A percentile compares a stretch with the other conserved stretches of the same genome.
These are phyloP conservation scores for Aspergillus bertholletiae DNA, from an alignment of 495 filamentous ascomycete species.

Conservation along the genomic window DNA sequence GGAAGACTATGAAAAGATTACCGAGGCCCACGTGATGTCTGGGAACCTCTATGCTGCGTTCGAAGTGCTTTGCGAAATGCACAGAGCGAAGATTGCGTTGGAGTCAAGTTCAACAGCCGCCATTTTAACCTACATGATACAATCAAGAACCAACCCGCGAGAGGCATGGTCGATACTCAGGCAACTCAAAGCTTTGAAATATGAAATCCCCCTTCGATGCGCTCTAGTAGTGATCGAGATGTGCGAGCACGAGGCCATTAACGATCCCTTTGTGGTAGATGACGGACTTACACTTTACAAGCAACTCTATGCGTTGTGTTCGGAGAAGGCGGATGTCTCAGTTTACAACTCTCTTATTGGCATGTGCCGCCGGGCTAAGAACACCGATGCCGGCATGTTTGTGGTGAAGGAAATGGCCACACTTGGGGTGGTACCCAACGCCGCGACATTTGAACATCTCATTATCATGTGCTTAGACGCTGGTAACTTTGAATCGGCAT, in stretches of 20 bases:
- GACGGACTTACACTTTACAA: constrained; percentile 69
- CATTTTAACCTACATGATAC: constrained; percentile 47
- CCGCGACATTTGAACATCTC: constrained; percentile 63
- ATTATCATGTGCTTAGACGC: constrained; percentile 59
- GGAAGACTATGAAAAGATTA: constrained; percentile 73
- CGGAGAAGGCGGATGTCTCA: constrained; percentile 51
- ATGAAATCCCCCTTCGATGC: constrained; percentile 28
- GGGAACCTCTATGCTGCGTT: constrained; percentile 55
- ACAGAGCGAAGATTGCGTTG: constrained; percentile 50
- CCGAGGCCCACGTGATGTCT: constrained; percentile 60
- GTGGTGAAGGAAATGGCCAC: constrained; percentile 71
- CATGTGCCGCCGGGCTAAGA: constrained; percentile 48
- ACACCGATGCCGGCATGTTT: constrained; percentile 60
- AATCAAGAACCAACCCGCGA: constrained; percentile 23
- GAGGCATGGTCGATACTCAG: constrained; percentile 53
- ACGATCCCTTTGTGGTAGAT: constrained; percentile 29
- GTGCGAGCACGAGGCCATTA: constrained; percentile 25
- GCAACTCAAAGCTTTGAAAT: constrained; percentile 34
- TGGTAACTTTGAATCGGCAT: constrained; percentile 35
- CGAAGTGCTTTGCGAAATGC: constrained; percentile 65
- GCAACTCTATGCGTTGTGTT: constrained; percentile 58
- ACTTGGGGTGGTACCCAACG: constrained; percentile 55
- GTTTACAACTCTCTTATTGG: constrained; percentile 68
- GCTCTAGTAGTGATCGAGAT: constrained; percentile 30
- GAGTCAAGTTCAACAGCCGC: constrained; percentile 52